Conservation (phyloP, 306 rosid genomes). For the Carpinus viminea region DNA sequence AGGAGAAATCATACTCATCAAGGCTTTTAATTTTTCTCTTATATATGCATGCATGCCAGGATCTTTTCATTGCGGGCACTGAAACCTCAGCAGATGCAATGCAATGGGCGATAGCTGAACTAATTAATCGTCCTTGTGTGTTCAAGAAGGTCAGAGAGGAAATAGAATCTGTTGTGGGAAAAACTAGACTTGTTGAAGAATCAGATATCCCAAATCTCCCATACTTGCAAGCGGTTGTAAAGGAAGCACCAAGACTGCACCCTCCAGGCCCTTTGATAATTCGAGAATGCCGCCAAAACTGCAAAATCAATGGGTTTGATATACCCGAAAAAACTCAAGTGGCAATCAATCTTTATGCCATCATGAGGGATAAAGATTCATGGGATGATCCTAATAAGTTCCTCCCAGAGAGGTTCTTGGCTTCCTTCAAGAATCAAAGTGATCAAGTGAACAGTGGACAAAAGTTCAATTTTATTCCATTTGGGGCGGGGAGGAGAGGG, state of each 20-base stretch:
- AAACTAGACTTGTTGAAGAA: conserved; percentile 44
- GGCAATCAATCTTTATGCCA: conserved; percentile 50
- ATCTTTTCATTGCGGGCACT: conserved; percentile 52
- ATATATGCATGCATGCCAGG: conserved; percentile 23
- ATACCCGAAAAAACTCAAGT: conserved; percentile 40
- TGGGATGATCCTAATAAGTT: conserved; percentile 50
- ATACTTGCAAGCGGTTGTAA: conserved; percentile 48
- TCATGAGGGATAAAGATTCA: conserved; percentile 48
- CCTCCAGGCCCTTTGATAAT: too few relatives aligned
- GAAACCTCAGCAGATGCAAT: conserved; percentile 46
- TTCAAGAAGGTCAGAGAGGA: conserved; percentile 46
- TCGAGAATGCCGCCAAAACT: conserved; percentile 35
- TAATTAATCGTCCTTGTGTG: conserved; percentile 46
- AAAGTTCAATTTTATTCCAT: conserved; percentile 42
- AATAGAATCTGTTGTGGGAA: conserved; percentile 31
- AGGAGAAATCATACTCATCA: too few relatives aligned
- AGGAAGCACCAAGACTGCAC: conserved; percentile 36
- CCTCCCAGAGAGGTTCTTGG: conserved; percentile 46
- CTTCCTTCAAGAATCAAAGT: conserved; percentile 15
- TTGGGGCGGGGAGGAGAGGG: conserved; percentile 53
- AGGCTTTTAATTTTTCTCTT: conserved; percentile 4
- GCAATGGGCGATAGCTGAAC: conserved; percentile 59
- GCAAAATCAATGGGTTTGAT: conserved; percentile 46
- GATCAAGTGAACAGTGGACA: conserved; percentile 10
- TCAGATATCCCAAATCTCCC: conserved; percentile 41